A percentile compares a stretch with the other conserved stretches of the same genome.
Conservation (phyloP, 306 rosid species). For the Astragalus glycyphyllos region DNA sequence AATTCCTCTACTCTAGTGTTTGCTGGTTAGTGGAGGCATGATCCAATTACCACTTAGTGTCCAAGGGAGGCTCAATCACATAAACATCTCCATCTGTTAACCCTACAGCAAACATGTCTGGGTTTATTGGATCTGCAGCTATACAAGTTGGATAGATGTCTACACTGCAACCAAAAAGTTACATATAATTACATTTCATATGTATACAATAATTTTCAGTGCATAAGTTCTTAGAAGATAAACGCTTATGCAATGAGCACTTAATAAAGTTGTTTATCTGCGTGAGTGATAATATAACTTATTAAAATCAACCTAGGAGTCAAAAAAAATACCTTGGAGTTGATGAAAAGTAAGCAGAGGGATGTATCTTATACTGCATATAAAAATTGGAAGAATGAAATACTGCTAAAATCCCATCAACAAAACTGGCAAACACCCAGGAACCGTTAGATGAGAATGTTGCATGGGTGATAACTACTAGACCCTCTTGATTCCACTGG, state of each 20-base stretch:
- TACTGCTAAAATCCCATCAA: slow-evolving; percentile 42
- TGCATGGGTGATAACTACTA: slow-evolving; percentile 43
- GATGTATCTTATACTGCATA: slow-evolving; percentile 29
- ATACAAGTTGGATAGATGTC: slow-evolving; percentile 26
- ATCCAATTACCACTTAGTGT: slow-evolving; percentile 25
- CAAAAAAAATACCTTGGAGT: slow-evolving; percentile 40
- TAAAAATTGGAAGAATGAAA: slow-evolving; percentile 41
- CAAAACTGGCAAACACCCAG: slow-evolving; percentile 44
- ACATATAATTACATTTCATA: background rate
- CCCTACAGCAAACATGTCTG: slow-evolving; percentile 43
- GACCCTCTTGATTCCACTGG: slow-evolving; percentile 47
- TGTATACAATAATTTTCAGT: background rate
- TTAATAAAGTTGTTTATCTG: too few relatives aligned
- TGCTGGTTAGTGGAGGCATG: too few relatives aligned
- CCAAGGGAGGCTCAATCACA: slow-evolving; percentile 48
- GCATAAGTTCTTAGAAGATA: background rate
- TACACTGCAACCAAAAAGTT: slow-evolving; percentile 31
- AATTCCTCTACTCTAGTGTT: background rate
- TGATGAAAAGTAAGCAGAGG: slow-evolving; percentile 41
- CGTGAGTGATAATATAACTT: too few relatives aligned
- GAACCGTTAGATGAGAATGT: slow-evolving; percentile 49
- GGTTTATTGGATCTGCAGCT: slow-evolving; percentile 50
- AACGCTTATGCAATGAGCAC: too few relatives aligned
- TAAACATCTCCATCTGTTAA: slow-evolving; percentile 35
- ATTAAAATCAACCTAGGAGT: too few relatives aligned